phyloP scores from a whole-genome alignment of 257 asterid genomes.

The Petrea volubilis region DNA sequence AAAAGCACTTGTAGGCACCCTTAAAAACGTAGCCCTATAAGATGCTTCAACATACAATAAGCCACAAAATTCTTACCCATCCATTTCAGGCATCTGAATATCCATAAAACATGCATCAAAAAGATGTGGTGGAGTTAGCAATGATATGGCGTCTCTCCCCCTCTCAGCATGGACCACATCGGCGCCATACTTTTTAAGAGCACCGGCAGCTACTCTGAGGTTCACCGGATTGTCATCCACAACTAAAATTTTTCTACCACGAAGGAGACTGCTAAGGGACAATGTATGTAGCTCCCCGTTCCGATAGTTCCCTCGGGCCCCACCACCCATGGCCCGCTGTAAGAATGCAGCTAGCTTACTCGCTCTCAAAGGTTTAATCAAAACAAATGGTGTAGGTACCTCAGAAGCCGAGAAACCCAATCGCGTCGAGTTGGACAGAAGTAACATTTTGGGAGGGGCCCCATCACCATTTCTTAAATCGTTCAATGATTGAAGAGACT shows the following conservation, averaged over 20 bases:
- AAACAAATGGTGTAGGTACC: slow-evolving; percentile 41
- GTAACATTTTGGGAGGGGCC: slow-evolving; percentile 43
- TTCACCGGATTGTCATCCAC: slow-evolving; percentile 93
- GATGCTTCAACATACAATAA: not conserved
- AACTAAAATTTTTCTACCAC: slow-evolving; percentile 73
- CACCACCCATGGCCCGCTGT: slow-evolving; percentile 77
- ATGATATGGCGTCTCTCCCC: slow-evolving; percentile 65
- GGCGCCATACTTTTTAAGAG: slow-evolving; percentile 87
- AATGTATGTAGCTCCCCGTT: slow-evolving; percentile 49
- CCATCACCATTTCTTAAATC: slow-evolving; percentile 30
- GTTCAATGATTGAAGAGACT: slow-evolving; percentile 28
- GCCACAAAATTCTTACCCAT: slow-evolving; percentile 59
- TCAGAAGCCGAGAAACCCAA: slow-evolving; percentile 27
- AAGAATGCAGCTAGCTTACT: slow-evolving; percentile 84
- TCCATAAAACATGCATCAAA: slow-evolving; percentile 99
- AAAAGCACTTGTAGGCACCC: not conserved
- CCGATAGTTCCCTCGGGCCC: slow-evolving; percentile 46
- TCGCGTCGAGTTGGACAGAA: slow-evolving; percentile 60
- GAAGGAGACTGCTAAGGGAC: slow-evolving; percentile 69
- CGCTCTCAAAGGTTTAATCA: slow-evolving; percentile 78
- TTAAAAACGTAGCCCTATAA: not conserved
- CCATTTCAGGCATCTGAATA: slow-evolving; percentile 98
- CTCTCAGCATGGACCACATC: slow-evolving; percentile 80
- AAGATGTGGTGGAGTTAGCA: slow-evolving; percentile 76
- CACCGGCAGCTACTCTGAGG: slow-evolving; percentile 88